Evolutionary conservation across 169 alveolate species (phyloP).

Genomic region (Babesia sp.): DNA sequence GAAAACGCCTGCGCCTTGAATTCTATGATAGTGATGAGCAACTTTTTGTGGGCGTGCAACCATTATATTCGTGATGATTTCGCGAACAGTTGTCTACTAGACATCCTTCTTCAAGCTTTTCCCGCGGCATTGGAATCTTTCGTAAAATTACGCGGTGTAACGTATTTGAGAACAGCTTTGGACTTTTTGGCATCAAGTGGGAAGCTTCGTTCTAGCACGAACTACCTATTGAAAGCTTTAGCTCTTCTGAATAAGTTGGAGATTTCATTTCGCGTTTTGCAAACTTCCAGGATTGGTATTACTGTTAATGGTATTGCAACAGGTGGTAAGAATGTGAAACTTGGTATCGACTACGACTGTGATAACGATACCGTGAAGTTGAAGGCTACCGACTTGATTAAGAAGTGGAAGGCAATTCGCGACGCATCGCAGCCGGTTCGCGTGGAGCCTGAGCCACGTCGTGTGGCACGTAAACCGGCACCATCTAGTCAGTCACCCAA

Average conservation of each 20-base stretch:
- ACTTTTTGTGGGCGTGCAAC: conserved; percentile 53
- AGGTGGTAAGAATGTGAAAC: conserved; percentile 41
- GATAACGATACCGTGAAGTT: conserved; percentile 56
- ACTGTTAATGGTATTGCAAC: conserved; percentile 65
- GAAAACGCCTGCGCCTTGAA: conserved; percentile 61
- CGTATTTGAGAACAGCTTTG: conserved; percentile 13
- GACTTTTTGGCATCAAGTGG: conserved; percentile 54
- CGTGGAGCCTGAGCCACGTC: conserved; percentile 27
- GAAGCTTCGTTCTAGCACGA: conserved; percentile 40
- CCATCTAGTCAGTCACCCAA: not conserved
- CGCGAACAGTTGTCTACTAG: conserved; percentile 58
- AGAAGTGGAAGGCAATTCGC: conserved; percentile 71
- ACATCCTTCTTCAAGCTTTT: conserved; percentile 59
- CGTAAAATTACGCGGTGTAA: conserved; percentile 54
- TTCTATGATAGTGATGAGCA: conserved; percentile 50
- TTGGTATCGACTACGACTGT: conserved; percentile 64
- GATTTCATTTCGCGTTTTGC: conserved; percentile 47
- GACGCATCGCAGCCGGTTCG: conserved; percentile 48
- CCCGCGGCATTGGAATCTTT: conserved; percentile 61
- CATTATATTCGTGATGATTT: conserved; percentile 47
- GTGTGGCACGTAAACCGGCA: not conserved
- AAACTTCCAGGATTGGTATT: conserved; percentile 63
- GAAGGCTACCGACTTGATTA: conserved; percentile 66
- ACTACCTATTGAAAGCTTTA: conserved; percentile 53
- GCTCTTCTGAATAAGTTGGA: conserved; percentile 63